A percentile compares a stretch with the other conserved stretches of the same genome.
phyloP scores from a whole-genome alignment of 1,284 basidiomycete species.

The Boletus sp. region DNA sequence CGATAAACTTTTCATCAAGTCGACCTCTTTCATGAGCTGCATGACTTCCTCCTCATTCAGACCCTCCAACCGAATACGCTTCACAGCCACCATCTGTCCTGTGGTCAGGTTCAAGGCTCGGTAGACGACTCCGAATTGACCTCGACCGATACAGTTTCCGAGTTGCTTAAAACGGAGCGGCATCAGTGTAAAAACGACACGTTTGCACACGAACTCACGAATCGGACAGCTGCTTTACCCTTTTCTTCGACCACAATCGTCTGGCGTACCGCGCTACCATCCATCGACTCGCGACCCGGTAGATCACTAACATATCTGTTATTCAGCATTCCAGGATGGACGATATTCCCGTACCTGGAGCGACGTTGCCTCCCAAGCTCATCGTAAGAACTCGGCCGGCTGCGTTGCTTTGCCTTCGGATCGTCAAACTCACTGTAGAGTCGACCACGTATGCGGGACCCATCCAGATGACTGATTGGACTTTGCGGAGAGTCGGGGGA shows the following conservation, averaged over 20 bases:
- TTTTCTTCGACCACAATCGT: slow-evolving; percentile 79
- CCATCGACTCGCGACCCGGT: slow-evolving; percentile 53
- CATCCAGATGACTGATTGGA: slow-evolving; percentile 36
- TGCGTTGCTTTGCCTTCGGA: slow-evolving; percentile 43
- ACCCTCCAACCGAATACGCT: slow-evolving; percentile 84
- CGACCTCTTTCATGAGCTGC: slow-evolving; percentile 88
- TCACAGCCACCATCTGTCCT: slow-evolving; percentile 93
- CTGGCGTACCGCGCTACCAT: slow-evolving; percentile 64
- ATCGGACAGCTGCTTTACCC: slow-evolving; percentile 76
- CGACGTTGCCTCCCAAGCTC: slow-evolving; percentile 52
- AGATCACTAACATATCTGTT: slow-evolving; percentile 65
- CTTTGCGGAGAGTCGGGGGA: slow-evolving; percentile 32
- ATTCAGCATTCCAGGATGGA: slow-evolving; percentile 51
- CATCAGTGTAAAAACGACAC: slow-evolving; percentile 5
- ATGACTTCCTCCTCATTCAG: slow-evolving; percentile 81
- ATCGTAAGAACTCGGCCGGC: slow-evolving; percentile 65
- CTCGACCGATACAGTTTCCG: slow-evolving; percentile 92
- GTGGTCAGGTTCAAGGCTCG: slow-evolving; percentile 88
- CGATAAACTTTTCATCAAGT: slow-evolving; percentile 80
- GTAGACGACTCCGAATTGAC: slow-evolving; percentile 95
- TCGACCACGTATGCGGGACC: slow-evolving; percentile 52
- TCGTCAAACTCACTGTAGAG: slow-evolving; percentile 71
- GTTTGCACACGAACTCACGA: slow-evolving; percentile 54
- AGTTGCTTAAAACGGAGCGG: slow-evolving; percentile 62
- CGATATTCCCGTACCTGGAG: slow-evolving; percentile 66